Conservation (phyloP, 2,329 filamentous ascomycete genomes). For the Cercospora berteroae region DNA sequence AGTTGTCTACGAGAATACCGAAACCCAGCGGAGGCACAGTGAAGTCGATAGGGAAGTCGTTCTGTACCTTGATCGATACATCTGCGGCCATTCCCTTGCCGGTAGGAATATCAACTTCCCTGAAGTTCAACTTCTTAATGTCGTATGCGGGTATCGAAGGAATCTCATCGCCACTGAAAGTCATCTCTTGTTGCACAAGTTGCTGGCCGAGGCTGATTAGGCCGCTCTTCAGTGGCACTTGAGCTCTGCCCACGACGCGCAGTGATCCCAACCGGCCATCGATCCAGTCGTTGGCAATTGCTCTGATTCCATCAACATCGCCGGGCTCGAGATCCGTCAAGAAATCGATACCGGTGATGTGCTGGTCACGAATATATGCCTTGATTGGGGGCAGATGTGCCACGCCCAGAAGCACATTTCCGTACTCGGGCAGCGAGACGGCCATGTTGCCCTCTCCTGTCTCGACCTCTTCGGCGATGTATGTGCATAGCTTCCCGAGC, state of each 20-base stretch:
- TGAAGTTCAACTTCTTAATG: conserved; percentile 75
- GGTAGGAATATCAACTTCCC: conserved; percentile 61
- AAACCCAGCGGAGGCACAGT: conserved; percentile 78
- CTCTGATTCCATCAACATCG: conserved; percentile 71
- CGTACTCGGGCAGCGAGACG: conserved; percentile 81
- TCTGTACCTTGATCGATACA: conserved; percentile 68
- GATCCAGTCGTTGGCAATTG: conserved; percentile 84
- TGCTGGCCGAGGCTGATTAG: conserved; percentile 77
- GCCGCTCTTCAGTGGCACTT: conserved; percentile 74
- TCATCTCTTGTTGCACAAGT: conserved; percentile 67
- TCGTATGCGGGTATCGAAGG: conserved; percentile 78
- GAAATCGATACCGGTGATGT: conserved; percentile 75
- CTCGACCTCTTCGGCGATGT: conserved; percentile 73
- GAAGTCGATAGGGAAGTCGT: conserved; percentile 75
- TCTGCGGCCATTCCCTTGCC: conserved; percentile 74
- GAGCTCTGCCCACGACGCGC: conserved; percentile 69
- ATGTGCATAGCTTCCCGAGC: conserved; percentile 74
- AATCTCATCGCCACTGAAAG: conserved; percentile 70
- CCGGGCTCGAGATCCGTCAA: conserved; percentile 73
- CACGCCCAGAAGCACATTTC: conserved; percentile 71
- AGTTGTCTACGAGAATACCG: conserved; percentile 80
- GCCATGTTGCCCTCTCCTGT: conserved; percentile 69
- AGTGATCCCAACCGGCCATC: conserved; percentile 71
- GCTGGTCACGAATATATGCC: conserved; percentile 73
- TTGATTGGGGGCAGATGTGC: conserved; percentile 72